A percentile compares a stretch with the other conserved stretches of the same genome.
Evolutionary conservation across 2,329 filamentous ascomycete genomes (phyloP).

Genomic region (Aspergillus neoniger): DNA sequence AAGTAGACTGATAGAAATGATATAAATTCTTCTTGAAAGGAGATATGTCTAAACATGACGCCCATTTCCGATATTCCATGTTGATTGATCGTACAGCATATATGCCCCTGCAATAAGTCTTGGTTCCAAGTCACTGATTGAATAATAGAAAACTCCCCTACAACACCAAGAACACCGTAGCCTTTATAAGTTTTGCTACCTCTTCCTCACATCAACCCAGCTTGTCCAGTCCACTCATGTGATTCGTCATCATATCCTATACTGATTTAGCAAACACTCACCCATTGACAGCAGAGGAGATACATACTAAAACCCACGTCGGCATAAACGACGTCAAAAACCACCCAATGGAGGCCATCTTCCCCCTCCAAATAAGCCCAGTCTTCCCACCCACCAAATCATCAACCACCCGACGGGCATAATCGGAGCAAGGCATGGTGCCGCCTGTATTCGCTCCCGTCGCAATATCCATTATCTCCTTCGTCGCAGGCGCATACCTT

Average conservation of each 20-base stretch:
- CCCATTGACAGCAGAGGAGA: neutral
- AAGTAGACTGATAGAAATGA: too few species aligned
- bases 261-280: neutral
- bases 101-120: too few species aligned
- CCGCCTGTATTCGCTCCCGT: constrained; percentile 1
- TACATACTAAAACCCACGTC: constrained; percentile 20
- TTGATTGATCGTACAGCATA: too few species aligned
- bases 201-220: neutral
- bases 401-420: constrained; percentile 24
- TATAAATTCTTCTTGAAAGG: too few species aligned
- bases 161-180: too few species aligned
- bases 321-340: constrained; percentile 14
- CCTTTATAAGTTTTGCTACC: too few species aligned
- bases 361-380: constrained; percentile 25
- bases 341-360: constrained; percentile 14
- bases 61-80: too few species aligned
- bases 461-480: constrained; percentile 11
- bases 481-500: constrained; percentile 18
- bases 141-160: too few species aligned
- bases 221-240: neutral
- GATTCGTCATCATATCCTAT: neutral
- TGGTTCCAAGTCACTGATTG: too few species aligned
- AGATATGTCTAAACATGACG: too few species aligned
- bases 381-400: constrained; percentile 26
- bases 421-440: constrained; percentile 12